These are phyloP conservation scores for Zygosaccharomyces lentus DNA, from an alignment of 805 yeast genomes.

Conservation along the genomic window DNA sequence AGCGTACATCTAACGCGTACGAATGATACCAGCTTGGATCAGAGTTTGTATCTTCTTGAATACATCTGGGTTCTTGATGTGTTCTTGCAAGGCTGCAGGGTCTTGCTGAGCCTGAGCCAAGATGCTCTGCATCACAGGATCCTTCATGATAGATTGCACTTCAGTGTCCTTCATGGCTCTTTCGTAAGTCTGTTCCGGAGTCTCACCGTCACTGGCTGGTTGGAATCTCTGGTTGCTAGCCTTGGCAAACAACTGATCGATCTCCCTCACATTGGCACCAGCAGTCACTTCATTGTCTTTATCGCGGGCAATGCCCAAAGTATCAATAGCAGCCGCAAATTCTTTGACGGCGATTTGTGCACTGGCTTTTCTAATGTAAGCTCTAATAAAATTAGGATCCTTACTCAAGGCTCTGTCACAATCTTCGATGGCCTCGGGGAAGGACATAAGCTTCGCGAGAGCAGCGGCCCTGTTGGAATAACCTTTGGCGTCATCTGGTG, in stretches of 20 bases:
- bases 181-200: slow-evolving; percentile 90
- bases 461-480: slow-evolving; percentile 99
- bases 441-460: slow-evolving; percentile 85
- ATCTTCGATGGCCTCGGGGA: slow-evolving; percentile 94
- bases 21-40: slow-evolving; percentile 94
- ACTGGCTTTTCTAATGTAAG: slow-evolving; percentile 93
- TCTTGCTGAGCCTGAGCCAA: slow-evolving; percentile 89
- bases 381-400: slow-evolving; percentile 88
- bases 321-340: slow-evolving; percentile 73
- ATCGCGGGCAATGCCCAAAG: slow-evolving; percentile 71
- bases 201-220: slow-evolving; percentile 72
- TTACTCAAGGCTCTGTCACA: slow-evolving; percentile 83
- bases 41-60: slow-evolving; percentile 80
- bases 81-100: slow-evolving; percentile 96
- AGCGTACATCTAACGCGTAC: slow-evolving; percentile 55
- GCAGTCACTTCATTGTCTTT: slow-evolving; percentile 62
- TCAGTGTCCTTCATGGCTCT: slow-evolving; percentile 93
- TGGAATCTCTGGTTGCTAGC: slow-evolving; percentile 78
- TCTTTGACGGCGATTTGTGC: slow-evolving; percentile 91
- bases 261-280: slow-evolving; percentile 64
- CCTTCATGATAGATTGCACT: slow-evolving; percentile 80
- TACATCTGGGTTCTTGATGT: slow-evolving; percentile 94
- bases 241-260: slow-evolving; percentile 73
- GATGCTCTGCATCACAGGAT: slow-evolving; percentile 94
- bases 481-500: slow-evolving; percentile 96